These are phyloP conservation scores for Calonectria henricotiae DNA, from an alignment of 2,329 filamentous ascomycete genomes.

Conservation along the genomic window DNA sequence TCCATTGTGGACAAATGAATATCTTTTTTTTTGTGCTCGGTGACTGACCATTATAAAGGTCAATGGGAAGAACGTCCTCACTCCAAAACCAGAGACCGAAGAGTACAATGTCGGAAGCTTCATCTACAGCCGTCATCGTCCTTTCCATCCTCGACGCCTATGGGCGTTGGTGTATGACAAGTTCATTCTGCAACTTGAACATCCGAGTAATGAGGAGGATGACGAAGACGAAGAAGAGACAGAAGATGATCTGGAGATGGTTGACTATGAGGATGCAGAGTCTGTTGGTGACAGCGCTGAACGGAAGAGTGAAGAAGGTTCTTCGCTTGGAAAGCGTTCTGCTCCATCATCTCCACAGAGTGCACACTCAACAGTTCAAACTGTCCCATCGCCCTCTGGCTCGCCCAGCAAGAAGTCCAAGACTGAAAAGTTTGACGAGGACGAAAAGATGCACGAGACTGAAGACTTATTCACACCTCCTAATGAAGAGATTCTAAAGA, in stretches of 20 bases:
- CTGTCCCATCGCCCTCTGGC: slow-evolving; percentile 45
- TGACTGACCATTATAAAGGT: slow-evolving; percentile 52
- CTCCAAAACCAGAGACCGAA: slow-evolving; percentile 80
- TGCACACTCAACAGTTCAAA: slow-evolving; percentile 48
- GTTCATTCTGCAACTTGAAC: slow-evolving; percentile 68
- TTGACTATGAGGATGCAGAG: slow-evolving; percentile 40
- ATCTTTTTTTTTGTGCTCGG: neutral
- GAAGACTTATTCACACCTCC: slow-evolving; percentile 56
- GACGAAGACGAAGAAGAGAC: slow-evolving; percentile 56
- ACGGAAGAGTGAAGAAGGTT: slow-evolving; percentile 34
- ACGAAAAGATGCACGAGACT: slow-evolving; percentile 42
- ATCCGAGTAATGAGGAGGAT: slow-evolving; percentile 59
- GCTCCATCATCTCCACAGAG: slow-evolving; percentile 47
- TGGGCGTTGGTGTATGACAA: slow-evolving; percentile 66
- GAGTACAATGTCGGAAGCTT: slow-evolving; percentile 83
- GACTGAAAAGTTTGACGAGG: slow-evolving; percentile 39
- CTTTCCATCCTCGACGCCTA: slow-evolving; percentile 67
- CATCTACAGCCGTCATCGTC: slow-evolving; percentile 75
- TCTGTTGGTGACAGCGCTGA: neutral
- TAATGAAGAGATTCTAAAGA: slow-evolving; percentile 67
- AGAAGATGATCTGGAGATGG: slow-evolving; percentile 50
- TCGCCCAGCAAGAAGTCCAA: slow-evolving; percentile 39
- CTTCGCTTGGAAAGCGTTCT: slow-evolving; percentile 43
- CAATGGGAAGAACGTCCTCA: slow-evolving; percentile 68
- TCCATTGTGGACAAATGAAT: too few relatives aligned